Conservation (phyloP, 257 asterid species). For the Schizonepeta tenuifolia region DNA sequence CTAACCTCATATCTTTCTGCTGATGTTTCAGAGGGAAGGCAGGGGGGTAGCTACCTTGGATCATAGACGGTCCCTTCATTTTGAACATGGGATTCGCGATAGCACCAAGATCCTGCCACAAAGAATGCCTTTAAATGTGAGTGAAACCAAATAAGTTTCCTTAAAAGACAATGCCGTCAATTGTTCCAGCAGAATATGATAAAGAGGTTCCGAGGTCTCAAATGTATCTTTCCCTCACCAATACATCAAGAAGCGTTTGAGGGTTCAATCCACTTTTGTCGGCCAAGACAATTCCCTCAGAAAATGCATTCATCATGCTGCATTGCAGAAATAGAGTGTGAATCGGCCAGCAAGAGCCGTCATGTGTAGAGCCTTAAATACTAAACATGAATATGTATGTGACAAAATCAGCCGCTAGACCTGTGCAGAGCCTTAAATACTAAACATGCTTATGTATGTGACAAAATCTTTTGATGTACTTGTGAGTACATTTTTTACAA, state of each 20-base stretch:
- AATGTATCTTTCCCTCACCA: constrained; percentile 52
- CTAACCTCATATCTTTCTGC: constrained; percentile 98
- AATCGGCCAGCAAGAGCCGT: neutral
- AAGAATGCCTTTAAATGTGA: constrained; percentile 14
- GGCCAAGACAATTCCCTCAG: constrained; percentile 90
- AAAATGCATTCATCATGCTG: constrained; percentile 98
- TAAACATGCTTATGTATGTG: too few relatives aligned
- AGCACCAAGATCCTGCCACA: constrained; percentile 85
- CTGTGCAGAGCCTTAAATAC: too few relatives aligned
- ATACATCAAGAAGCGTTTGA: constrained; percentile 82
- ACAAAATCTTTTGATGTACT: neutral
- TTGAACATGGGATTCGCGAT: constrained; percentile 96
- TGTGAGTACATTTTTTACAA: neutral
- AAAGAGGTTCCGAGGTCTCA: neutral
- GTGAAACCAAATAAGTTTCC: constrained; percentile 9
- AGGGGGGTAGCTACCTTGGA: constrained; percentile 65
- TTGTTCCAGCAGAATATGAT: neutral
- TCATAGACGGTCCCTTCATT: constrained; percentile 92
- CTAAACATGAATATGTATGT: neutral
- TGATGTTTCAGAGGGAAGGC: constrained; percentile 98
- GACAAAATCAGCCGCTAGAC: too few relatives aligned
- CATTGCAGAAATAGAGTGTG: constrained; percentile 30
- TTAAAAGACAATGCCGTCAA: neutral
- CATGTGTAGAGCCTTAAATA: neutral
- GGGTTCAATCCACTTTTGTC: constrained; percentile 89